Conservation (phyloP, 257 asterid genomes). For the Striga asiatica region DNA sequence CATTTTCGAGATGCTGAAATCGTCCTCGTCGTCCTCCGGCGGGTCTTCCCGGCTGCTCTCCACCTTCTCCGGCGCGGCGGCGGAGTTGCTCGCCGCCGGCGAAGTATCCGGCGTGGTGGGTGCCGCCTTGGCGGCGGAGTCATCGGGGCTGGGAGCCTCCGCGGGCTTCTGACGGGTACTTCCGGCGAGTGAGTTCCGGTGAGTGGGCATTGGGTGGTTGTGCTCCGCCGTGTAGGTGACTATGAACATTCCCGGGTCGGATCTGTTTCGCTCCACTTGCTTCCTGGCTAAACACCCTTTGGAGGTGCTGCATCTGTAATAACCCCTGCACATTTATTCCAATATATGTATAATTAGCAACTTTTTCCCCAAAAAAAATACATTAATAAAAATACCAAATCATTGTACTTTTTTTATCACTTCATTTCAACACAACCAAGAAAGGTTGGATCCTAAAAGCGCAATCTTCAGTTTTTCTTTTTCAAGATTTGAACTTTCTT, state of each 20-base stretch:
- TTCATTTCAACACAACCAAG: too few species aligned
- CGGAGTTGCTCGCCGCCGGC: constrained; percentile 21
- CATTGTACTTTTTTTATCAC: too few species aligned
- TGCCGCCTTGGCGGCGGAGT: constrained; percentile 23
- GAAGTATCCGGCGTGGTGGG: background rate
- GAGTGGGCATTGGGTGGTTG: constrained; percentile 87
- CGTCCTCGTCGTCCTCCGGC: constrained; percentile 30
- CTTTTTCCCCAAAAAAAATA: too few species aligned
- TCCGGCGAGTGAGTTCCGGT: constrained; percentile 89
- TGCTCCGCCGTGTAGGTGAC: constrained; percentile 89
- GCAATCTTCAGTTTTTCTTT: too few species aligned
- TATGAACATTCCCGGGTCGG: constrained; percentile 86
- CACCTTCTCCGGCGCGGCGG: constrained; percentile 39
- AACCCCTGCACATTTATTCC: constrained; percentile 47
- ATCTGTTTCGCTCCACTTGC: constrained; percentile 93
- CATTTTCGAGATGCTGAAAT: constrained; percentile 28
- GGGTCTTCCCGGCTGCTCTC: constrained; percentile 42
- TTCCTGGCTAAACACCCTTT: constrained; percentile 89
- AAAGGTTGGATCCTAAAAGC: too few species aligned
- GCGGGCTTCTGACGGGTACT: constrained; percentile 58
- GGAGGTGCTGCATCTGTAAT: constrained; percentile 88
- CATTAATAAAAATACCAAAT: too few species aligned
- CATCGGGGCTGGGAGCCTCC: constrained; percentile 25
- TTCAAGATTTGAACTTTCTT: too few species aligned
- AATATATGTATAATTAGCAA: constrained; percentile 1